Evolutionary conservation across 306 rosid genomes (phyloP).

Genomic region (Sindora glabra): DNA sequence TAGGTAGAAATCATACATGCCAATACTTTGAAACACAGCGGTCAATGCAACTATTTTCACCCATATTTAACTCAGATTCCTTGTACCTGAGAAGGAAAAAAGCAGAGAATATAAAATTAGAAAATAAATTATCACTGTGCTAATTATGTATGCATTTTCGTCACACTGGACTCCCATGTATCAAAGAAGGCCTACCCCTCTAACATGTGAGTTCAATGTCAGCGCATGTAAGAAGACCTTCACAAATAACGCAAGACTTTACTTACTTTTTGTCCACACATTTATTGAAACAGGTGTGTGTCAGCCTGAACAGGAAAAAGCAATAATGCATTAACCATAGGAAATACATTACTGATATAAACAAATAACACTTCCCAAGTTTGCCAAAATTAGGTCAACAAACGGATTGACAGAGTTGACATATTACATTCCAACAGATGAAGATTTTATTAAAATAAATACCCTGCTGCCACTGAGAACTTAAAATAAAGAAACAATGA

Average conservation of each 20-base stretch:
- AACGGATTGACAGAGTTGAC: no score
- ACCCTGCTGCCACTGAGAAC: background rate
- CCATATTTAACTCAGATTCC: constrained; percentile 94
- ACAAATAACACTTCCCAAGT: background rate
- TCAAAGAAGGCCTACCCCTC: no score
- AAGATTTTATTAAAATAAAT: no score
- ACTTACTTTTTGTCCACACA: constrained; percentile 87
- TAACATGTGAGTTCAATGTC: no score
- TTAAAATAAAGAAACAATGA: no score
- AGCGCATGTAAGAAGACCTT: no score
- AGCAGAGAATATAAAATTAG: background rate
- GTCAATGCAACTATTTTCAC: constrained; percentile 96
- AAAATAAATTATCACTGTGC: background rate
- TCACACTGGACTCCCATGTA: no score
- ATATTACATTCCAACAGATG: no score
- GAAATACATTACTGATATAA: background rate
- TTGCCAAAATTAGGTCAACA: background rate
- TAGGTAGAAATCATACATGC: constrained; percentile 58
- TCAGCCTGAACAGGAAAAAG: constrained; percentile 58
- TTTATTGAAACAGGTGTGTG: constrained; percentile 86
- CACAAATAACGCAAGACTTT: background rate
- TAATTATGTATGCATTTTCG: no score
- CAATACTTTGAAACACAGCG: constrained; percentile 98
- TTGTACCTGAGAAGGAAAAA: constrained; percentile 56
- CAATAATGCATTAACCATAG: constrained; percentile 8